A percentile compares a stretch with the other conserved stretches of the same genome.
These are phyloP conservation scores for Plasmopara muralis DNA, from an alignment of 352 stramenopile species.

Conservation along the genomic window DNA sequence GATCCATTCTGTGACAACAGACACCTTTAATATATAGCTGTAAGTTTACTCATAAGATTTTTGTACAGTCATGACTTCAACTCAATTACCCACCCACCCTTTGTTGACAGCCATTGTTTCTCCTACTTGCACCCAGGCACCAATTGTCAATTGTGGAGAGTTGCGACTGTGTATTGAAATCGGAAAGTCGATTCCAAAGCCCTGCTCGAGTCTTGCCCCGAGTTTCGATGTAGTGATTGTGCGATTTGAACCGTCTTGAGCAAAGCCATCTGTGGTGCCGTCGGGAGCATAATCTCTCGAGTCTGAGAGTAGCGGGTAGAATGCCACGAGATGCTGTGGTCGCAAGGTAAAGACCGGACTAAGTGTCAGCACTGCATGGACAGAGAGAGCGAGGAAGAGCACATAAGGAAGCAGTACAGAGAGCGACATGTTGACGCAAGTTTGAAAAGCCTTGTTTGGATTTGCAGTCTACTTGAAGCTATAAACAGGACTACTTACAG, in stretches of 20 bases:
- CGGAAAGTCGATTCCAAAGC: slow-evolving; percentile 29
- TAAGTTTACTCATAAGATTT: slow-evolving; percentile 3
- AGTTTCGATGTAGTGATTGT: slow-evolving; percentile 3
- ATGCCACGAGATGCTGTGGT: slow-evolving; percentile 34
- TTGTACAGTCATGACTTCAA: slow-evolving; percentile 1
- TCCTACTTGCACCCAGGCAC: slow-evolving; percentile 33
- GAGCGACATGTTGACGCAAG: slow-evolving; percentile 4
- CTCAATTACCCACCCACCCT: slow-evolving; percentile 13
- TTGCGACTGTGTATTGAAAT: slow-evolving; percentile 17
- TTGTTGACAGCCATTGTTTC: slow-evolving; percentile 7
- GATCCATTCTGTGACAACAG: slow-evolving; percentile 42
- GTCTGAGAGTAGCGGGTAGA: slow-evolving; percentile 36
- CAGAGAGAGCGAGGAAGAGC: background rate
- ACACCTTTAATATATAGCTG: slow-evolving; percentile 24
- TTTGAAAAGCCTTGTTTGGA: slow-evolving; percentile 1
- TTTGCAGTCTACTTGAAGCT: background rate
- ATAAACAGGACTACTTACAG: background rate
- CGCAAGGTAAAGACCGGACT: slow-evolving; percentile 27
- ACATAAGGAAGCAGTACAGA: slow-evolving; percentile 10
- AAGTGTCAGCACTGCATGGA: slow-evolving; percentile 4
- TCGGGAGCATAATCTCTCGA: slow-evolving; percentile 33
- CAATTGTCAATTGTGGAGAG: slow-evolving; percentile 33
- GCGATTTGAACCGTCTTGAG: slow-evolving; percentile 26
- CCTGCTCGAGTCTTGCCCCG: slow-evolving; percentile 25
- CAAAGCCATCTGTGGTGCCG: slow-evolving; percentile 29